Evolutionary conservation across 257 asterid species (phyloP).

Genomic region (Penstemon davidsonii): DNA sequence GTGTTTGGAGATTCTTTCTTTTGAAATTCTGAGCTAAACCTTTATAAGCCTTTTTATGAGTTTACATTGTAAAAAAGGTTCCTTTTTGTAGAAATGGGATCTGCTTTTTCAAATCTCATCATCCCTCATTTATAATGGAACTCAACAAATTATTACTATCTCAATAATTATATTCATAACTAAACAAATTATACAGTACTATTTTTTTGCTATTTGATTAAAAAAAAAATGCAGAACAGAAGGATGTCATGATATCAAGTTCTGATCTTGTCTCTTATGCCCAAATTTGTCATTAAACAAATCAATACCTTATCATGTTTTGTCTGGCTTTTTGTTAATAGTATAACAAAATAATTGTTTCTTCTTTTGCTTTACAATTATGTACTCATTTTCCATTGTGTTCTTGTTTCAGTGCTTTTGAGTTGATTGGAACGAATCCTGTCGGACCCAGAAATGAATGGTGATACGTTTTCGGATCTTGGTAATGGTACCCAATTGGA

Average conservation of each 20-base stretch:
- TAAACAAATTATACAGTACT: not conserved
- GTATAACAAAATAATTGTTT: constrained; percentile 46
- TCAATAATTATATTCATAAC: not conserved
- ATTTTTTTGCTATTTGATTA: constrained; percentile 27
- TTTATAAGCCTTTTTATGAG: constrained; percentile 24
- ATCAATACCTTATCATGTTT: constrained; percentile 73
- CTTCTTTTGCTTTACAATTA: constrained; percentile 19
- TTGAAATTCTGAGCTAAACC: constrained; percentile 41
- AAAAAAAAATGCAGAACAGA: constrained; percentile 24
- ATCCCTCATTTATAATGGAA: constrained; percentile 4
- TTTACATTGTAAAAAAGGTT: constrained; percentile 41
- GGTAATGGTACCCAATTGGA: constrained; percentile 65
- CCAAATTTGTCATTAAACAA: constrained; percentile 58
- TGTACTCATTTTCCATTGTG: constrained; percentile 11
- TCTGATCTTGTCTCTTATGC: constrained; percentile 70
- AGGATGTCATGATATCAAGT: constrained; percentile 53
- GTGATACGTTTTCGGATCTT: constrained; percentile 58
- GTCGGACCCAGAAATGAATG: constrained; percentile 61
- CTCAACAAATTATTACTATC: constrained; percentile 5
- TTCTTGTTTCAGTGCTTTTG: constrained; percentile 22
- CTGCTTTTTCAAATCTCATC: constrained; percentile 48
- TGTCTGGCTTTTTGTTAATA: constrained; percentile 53
- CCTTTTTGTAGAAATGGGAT: constrained; percentile 54
- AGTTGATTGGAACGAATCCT: constrained; percentile 27
- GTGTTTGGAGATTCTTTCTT: constrained; percentile 35